phyloP scores from a whole-genome alignment of 1,139 yeast genomes.

The Hyphopichia burtonii region DNA sequence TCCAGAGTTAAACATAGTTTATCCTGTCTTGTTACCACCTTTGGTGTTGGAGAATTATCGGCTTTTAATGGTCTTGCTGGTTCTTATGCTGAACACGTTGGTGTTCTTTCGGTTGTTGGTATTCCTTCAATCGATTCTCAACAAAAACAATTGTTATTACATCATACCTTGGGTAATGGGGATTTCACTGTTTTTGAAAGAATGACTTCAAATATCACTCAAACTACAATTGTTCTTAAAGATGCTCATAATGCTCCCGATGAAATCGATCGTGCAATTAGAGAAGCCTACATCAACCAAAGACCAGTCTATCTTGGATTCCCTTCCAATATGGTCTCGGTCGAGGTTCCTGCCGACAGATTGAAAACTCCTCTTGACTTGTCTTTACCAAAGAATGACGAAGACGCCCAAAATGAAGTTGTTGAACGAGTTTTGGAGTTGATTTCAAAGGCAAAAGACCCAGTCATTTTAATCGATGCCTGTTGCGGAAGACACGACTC shows the following conservation, averaged over 20 bases:
- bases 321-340: slow-evolving; percentile 39
- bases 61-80: slow-evolving; percentile 62
- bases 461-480: slow-evolving; percentile 36
- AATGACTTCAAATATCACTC: slow-evolving; percentile 47
- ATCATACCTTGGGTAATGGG: slow-evolving; percentile 80
- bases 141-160: slow-evolving; percentile 50
- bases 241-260: slow-evolving; percentile 29
- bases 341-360: slow-evolving; percentile 26
- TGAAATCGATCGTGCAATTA: slow-evolving; percentile 36
- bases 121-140: slow-evolving; percentile 63
- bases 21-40: slow-evolving; percentile 62
- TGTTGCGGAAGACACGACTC: slow-evolving; percentile 36
- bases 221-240: slow-evolving; percentile 30
- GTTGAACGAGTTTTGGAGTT: slow-evolving; percentile 25
- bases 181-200: slow-evolving; percentile 76
- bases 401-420: slow-evolving; percentile 32
- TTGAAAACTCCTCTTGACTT: slow-evolving; percentile 34
- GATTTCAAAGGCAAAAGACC: slow-evolving; percentile 28
- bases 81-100: slow-evolving; percentile 59
- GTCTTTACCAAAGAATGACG: slow-evolving; percentile 25
- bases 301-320: slow-evolving; percentile 40
- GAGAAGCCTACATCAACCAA: slow-evolving; percentile 37
- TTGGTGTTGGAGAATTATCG: slow-evolving; percentile 66
- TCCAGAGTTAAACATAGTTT: slow-evolving; percentile 57
- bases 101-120: slow-evolving; percentile 55